Evolutionary conservation across 2,329 filamentous ascomycete species (phyloP).

Genomic region (Camillea tinctor): DNA sequence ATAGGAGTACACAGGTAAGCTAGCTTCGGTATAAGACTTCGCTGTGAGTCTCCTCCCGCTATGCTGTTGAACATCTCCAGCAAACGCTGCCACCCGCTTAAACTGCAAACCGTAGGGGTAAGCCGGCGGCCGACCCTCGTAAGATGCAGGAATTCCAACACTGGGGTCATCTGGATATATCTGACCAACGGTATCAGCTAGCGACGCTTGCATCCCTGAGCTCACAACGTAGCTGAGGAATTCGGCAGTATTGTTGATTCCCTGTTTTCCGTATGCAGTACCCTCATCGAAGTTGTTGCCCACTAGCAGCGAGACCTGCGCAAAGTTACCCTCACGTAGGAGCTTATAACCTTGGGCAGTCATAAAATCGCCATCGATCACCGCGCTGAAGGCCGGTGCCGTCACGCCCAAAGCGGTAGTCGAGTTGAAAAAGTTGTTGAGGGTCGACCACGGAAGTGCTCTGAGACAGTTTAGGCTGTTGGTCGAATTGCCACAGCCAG

Average conservation of each 20-base stretch:
- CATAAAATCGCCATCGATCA: conserved; percentile 42
- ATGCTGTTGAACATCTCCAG: conserved; percentile 56
- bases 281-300: conserved; percentile 37
- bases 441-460: conserved; percentile 29
- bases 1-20: conserved; percentile 54
- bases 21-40: conserved; percentile 47
- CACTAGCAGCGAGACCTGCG: conserved; percentile 33
- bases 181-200: not conserved
- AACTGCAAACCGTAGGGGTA: conserved; percentile 9
- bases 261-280: conserved; percentile 50
- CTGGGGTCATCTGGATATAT: conserved; percentile 12
- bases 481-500: conserved; percentile 21
- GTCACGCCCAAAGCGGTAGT: not conserved
- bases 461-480: conserved; percentile 34
- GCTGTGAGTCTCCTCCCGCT: conserved; percentile 53
- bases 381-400: conserved; percentile 18
- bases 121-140: conserved; percentile 1
- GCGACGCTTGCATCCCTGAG: not conserved
- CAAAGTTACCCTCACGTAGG: conserved; percentile 31
- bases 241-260: conserved; percentile 54
- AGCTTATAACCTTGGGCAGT: conserved; percentile 33
- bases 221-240: conserved; percentile 42
- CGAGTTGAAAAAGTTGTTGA: conserved; percentile 32
- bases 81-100: conserved; percentile 30
- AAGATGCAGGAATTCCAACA: conserved; percentile 9